Base-by-base conservation (phyloP, 192 early-diverging fungal genomes). In the Rhizophlyctis rosea region DNA sequence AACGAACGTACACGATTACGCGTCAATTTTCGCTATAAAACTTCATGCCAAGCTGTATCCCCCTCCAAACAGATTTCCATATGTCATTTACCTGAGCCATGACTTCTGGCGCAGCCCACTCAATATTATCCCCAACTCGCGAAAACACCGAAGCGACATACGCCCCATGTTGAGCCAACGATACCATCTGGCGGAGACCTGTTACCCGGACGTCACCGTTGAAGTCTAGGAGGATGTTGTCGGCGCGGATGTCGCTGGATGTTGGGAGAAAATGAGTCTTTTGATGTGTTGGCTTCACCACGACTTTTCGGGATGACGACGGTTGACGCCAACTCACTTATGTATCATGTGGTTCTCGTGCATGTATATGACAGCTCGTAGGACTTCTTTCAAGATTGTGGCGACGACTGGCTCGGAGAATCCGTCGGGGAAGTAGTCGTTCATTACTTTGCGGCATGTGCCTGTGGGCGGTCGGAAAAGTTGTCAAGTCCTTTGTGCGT, bases 51-150 rank as follows among this genome's bases (percentile, higher is more conserved):
- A 9, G 2, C 16, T n/a, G n/a, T n/a, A n/a, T n/a, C n/a, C n/a
- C n/a, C n/a, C n/a, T n/a, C n/a, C n/a, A n/a, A n/a, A n/a, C n/a
- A n/a, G n/a, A n/a, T n/a, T n/a, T n/a, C n/a, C n/a, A n/a, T n/a
- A n/a, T n/a, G n/a, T n/a, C n/a, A n/a, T 30, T 29, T 50, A 69
- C 76, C 72, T 81, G 81, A 0, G 79, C 81, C 60, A 84, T 77
- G 18, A 86, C 72, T 56, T 86, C 84, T 18, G 84, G 84, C 11
- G 84, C 77, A 2, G 77, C 75, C 81, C 81, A 82, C 59, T 82
- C 79, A 29, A 77, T 78, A 61, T 80, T 84, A 50, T 83, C 77
- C 11, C 83, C 79, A 29, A 83, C 72, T 3, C 74, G 64, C 7
- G 76, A 78, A 71, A 86, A 86, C 0, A 69, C 76, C 9, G 74